A percentile compares a stretch with the other conserved stretches of the same genome.
Conservation (phyloP, 306 rosid species). For the Argentina anserina region DNA sequence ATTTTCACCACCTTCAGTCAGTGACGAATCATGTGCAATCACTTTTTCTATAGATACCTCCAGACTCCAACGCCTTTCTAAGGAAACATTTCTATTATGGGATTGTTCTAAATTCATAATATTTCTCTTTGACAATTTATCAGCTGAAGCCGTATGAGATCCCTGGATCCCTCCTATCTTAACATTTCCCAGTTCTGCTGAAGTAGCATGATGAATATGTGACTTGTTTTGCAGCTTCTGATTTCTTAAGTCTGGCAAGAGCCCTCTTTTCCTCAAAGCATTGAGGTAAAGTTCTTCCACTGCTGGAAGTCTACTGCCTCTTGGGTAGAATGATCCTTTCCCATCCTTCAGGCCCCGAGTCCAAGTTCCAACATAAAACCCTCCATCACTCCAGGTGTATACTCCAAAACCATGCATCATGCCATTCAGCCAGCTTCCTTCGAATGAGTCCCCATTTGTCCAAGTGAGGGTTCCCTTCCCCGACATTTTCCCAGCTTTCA, state of each 20-base stretch:
- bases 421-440: slow-evolving; percentile 95
- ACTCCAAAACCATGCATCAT: slow-evolving; percentile 95
- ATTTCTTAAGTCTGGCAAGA: slow-evolving; percentile 82
- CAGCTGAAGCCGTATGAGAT: slow-evolving; percentile 47
- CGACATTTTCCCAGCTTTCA: slow-evolving; percentile 94
- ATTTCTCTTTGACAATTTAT: slow-evolving; percentile 59
- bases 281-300: slow-evolving; percentile 84
- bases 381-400: slow-evolving; percentile 92
- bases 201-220: slow-evolving; percentile 75
- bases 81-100: slow-evolving; percentile 65
- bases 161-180: slow-evolving; percentile 61
- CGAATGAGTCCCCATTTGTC: slow-evolving; percentile 81
- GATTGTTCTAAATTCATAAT: slow-evolving; percentile 78
- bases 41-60: slow-evolving; percentile 93
- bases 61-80: slow-evolving; percentile 98
- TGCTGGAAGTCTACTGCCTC: slow-evolving; percentile 74
- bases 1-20: slow-evolving; percentile 49
- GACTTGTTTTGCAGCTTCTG: slow-evolving; percentile 46
- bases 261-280: slow-evolving; percentile 91
- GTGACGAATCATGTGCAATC: slow-evolving; percentile 55
- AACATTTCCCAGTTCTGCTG: slow-evolving; percentile 59
- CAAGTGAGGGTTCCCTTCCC: slow-evolving; percentile 97
- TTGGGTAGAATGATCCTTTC: slow-evolving; percentile 90
- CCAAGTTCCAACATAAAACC: slow-evolving; percentile 97
- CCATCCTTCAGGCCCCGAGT: slow-evolving; percentile 92